Percentiles rank a stretch among this genome's conserved stretches.
These are phyloP conservation scores for Globisporangium mamillatum DNA, from an alignment of 352 stramenopile species.

Conservation along the genomic window DNA sequence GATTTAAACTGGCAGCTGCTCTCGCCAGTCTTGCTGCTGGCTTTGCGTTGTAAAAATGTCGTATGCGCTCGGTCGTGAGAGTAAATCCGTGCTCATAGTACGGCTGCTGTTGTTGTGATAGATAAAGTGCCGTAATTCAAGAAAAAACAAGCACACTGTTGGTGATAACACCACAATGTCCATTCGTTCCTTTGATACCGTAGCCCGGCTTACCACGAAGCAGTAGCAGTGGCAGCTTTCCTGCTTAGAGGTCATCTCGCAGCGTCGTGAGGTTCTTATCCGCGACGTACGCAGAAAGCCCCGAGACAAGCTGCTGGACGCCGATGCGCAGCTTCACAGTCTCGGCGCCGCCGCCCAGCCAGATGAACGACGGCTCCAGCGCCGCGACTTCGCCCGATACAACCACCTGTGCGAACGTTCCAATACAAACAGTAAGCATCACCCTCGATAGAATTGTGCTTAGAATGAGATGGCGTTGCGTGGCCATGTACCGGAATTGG, in stretches of 20 bases:
- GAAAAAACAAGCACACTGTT: not conserved
- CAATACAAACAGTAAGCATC: not conserved
- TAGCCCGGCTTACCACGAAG: not conserved
- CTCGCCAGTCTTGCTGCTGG: not conserved
- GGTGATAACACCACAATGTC: not conserved
- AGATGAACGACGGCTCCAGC: constrained; percentile 62
- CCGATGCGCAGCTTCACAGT: constrained; percentile 77
- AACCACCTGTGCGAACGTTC: constrained; percentile 45
- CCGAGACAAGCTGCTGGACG: constrained; percentile 55
- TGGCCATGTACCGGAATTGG: constrained; percentile 42
- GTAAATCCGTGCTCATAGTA: not conserved
- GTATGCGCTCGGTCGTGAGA: not conserved
- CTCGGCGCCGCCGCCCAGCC: constrained; percentile 75
- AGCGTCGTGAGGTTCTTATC: constrained; percentile 52
- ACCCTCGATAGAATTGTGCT: not conserved
- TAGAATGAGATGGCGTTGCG: not conserved
- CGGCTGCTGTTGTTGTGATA: not conserved
- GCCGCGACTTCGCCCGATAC: constrained; percentile 53
- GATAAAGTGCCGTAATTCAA: not conserved
- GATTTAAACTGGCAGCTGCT: not conserved
- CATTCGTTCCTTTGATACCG: not conserved
- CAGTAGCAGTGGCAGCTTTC: not conserved
- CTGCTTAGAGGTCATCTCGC: constrained; percentile 21
- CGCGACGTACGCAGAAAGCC: constrained; percentile 52
- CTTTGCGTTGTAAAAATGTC: constrained; percentile 1